Base-by-base conservation (phyloP, 2,329 filamentous ascomycete species). In the Nemania sp. region DNA sequence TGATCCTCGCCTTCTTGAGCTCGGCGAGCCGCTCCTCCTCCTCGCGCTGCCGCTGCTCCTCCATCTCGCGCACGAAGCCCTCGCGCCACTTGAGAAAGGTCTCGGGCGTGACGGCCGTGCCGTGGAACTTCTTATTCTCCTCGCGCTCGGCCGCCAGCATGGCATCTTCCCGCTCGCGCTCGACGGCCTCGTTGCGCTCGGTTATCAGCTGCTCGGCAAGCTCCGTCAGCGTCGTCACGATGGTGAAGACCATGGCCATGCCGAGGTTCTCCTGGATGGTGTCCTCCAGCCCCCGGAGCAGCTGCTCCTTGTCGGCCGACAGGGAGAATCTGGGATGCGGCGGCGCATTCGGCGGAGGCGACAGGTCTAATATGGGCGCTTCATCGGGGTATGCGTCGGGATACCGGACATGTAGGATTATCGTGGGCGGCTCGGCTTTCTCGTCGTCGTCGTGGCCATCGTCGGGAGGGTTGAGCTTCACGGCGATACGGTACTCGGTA, bases 111-210 rank as follows among this genome's bases (percentile, higher is more conserved):
- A 99, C 95, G 34, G 87, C 83, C 37, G 91, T 91, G 59, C 95
- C 95, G 74, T 96, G 90, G 76, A 99, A 99, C 77, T 97, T 98
- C 70, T 89, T 87, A 75, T 99, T 99, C 80, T 99, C 95, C 75
- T 95, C 92, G 64, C 90, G 87, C 78, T 99, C 95, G 1, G 84
- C 85, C 11, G 80, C 85, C 6, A 81, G 74, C 13, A 78, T 59
- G 13, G 70, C 77, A 71, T 88, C 85, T 66, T 89, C 86, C 2
- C 80, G 78, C 45, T 71, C 81, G 70, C 86, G 83, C 7, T 83
- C 83, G 1, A 81, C 84, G 9, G 81, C 89, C 59, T 86, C 85
- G 71, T 87, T 86, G 47, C 95, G 87, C 64, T 92, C 87, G 15
- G 83, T 77, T 67, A 98, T 87, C 60, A 99, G 83, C 68, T 88